Evolutionary conservation across 1,139 yeast species (phyloP), one percentile per base, ranked within the genome.

Genomic region (Pichia sp.): DNA sequence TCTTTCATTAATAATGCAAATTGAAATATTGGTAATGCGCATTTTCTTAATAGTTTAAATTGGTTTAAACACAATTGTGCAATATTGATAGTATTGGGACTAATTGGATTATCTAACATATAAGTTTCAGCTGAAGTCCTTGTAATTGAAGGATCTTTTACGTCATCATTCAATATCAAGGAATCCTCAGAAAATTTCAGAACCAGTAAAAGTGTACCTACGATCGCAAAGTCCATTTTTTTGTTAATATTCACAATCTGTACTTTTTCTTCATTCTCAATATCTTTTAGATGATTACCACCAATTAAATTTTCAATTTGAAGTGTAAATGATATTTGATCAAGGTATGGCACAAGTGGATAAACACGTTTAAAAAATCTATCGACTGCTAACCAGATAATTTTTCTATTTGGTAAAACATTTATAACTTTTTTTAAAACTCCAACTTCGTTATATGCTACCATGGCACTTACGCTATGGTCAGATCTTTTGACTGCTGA

Each of bases 11-110:
- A 62, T 11, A 77, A 51, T 3, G 72, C 69, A 39, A 78, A 72
- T 56, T 79, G 83, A 30, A 80, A 65, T 7, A 78, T 71, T 0
- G 73, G 71, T 25, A 79, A 57, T 15, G 76, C 73, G 20, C 79
- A 72, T 48, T 76, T 70, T 47, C 76, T 63, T 39, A 74, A 58
- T 20, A 78, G 51, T 42, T 73, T 72, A 59, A 80, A 79, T 53
- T 76, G 79, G 50, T 71, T 70, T 36, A 80, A 62, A 56, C 85
- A 79, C 49, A 69, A 63, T 52, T 74, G 77, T 0, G 85, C 82
- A 46, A 76, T 69, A 45, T 67, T 68, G 20, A 76, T 66, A 22
- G 67, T 65, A 35, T 74, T 73, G 41, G 72, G 62, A 26, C 73
- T 70, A 32, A 79, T 68, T 3, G 83, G 82, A 51, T 75, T 68